Evolutionary conservation across 441 rosid genomes (phyloP).

Genomic region (Metrosideros polymorpha): DNA sequence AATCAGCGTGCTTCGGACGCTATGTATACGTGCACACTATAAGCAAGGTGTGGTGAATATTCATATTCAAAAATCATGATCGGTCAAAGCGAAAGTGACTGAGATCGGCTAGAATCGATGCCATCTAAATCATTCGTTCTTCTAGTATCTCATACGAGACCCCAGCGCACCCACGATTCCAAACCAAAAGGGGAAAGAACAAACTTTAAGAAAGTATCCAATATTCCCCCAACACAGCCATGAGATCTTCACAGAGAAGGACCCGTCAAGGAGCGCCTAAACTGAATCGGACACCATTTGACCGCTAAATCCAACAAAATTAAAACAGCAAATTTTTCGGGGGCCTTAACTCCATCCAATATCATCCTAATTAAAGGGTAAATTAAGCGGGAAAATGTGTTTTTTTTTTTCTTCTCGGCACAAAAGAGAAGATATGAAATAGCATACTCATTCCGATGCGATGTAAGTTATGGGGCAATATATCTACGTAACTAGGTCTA

Average conservation of each 20-base stretch:
- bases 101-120: not conserved
- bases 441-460: accelerated
- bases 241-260: not conserved
- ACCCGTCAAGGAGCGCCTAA: accelerated
- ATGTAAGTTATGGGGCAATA: not conserved
- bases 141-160: not conserved
- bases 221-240: not conserved
- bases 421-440: not conserved
- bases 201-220: not conserved
- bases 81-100: not conserved
- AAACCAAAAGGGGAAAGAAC: not conserved
- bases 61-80: not conserved
- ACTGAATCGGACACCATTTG: not conserved
- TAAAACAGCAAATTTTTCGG: not conserved
- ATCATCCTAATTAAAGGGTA: not conserved
- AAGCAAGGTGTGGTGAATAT: not conserved
- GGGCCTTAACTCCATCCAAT: not conserved
- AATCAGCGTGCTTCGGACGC: not conserved
- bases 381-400: too few species aligned
- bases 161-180: not conserved
- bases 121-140: not conserved
- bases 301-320: not conserved
- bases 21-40: not conserved
- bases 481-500: accelerated
- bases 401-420: not conserved